Evolutionary conservation across 257 asterid genomes (phyloP).

Genomic region (Mentha longifolia): DNA sequence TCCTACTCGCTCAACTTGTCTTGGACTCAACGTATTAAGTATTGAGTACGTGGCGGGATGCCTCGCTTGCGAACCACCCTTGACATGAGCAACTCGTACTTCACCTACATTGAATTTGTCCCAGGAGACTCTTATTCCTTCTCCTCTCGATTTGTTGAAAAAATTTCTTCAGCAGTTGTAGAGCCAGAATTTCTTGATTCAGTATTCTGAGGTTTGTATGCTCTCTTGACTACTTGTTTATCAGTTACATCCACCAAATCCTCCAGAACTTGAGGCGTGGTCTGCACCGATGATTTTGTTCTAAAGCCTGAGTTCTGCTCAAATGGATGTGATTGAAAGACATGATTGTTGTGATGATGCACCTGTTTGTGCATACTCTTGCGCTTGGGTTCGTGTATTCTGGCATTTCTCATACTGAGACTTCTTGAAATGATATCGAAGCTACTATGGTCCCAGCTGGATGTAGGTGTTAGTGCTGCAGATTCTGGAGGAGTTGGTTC

Average conservation of each 20-base stretch:
- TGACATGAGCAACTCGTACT: no score
- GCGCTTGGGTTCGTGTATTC: slow-evolving; percentile 34
- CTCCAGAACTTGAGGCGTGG: slow-evolving; percentile 38
- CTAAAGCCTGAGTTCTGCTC: slow-evolving; percentile 21
- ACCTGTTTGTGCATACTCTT: slow-evolving; percentile 37
- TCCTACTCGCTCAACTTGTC: no score
- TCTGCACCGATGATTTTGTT: slow-evolving; percentile 36
- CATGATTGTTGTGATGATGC: slow-evolving; percentile 42
- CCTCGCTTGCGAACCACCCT: not conserved
- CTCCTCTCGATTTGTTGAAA: slow-evolving; percentile 36
- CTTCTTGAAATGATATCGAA: slow-evolving; percentile 67
- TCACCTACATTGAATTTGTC: no score
- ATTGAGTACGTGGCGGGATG: not conserved
- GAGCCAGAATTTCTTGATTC: slow-evolving; percentile 36
- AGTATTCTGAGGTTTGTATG: slow-evolving; percentile 34
- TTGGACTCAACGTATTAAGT: no score
- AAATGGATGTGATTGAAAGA: slow-evolving; percentile 40
- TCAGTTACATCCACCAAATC: slow-evolving; percentile 32
- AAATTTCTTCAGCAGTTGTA: slow-evolving; percentile 35
- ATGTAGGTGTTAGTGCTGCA: slow-evolving; percentile 32
- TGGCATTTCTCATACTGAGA: slow-evolving; percentile 46
- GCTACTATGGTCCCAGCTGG: slow-evolving; percentile 53
- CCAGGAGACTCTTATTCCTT: slow-evolving; percentile 34
- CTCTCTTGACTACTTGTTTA: slow-evolving; percentile 53
- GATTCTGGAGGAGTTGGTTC: slow-evolving; percentile 36